Evolutionary conservation across 768 basidiomycete genomes (phyloP).

Genomic region (Clavaria fumosa): DNA sequence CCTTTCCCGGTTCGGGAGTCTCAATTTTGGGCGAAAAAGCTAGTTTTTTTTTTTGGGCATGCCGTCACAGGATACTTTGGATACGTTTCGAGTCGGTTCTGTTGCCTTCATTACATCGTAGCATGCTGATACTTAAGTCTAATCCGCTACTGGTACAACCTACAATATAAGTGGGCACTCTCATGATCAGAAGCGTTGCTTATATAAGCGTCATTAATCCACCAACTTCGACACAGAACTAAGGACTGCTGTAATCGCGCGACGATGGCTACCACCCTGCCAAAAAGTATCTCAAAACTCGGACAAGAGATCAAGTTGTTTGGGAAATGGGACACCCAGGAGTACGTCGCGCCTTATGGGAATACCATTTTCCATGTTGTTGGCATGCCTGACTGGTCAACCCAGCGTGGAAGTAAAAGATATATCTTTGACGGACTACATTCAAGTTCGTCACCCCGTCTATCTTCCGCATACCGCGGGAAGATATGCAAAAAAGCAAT

Average conservation of each 20-base stretch:
- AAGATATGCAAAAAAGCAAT: conserved; percentile 99
- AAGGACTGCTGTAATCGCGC: no score
- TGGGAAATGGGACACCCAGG: conserved; percentile 97
- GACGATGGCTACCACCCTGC: conserved; percentile 56
- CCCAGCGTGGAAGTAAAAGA: conserved; percentile 98
- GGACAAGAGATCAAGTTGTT: conserved; percentile 90
- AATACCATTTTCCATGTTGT: neutral
- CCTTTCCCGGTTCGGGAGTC: conserved; percentile 62
- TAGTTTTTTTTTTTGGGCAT: conserved; percentile 15
- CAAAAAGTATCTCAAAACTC: conserved; percentile 67
- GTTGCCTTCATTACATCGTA: no score
- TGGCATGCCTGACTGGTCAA: conserved; percentile 1
- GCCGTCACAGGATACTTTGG: no score
- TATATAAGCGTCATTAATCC: no score
- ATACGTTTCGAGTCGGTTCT: no score
- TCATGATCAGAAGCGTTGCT: no score
- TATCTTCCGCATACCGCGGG: conserved; percentile 98
- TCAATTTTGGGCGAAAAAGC: conserved; percentile 45
- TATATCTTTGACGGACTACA: conserved; percentile 98
- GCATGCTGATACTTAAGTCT: no score
- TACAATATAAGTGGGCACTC: no score
- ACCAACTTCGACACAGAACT: no score
- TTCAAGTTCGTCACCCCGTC: conserved; percentile 95
- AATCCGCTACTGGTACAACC: no score
- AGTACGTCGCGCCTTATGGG: conserved; percentile 41